Percentiles rank a stretch among this genome's conserved stretches.
Conservation (phyloP, 2,329 filamentous ascomycete species). For the Ophiostoma pallidulum region DNA sequence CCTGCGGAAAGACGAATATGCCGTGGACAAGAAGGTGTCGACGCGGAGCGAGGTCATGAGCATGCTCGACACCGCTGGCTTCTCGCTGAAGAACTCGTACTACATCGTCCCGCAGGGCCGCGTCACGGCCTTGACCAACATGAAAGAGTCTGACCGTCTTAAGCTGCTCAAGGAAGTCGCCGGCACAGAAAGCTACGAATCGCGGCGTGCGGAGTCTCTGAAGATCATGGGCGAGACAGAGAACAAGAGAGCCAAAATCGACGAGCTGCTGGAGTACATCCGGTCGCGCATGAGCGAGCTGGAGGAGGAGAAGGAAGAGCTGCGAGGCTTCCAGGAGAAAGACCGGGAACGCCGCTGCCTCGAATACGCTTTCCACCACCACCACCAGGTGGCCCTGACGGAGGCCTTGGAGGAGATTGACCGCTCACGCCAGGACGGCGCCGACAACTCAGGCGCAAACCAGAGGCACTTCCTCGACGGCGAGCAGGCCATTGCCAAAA, state of each 20-base stretch:
- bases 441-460: slow-evolving; percentile 76
- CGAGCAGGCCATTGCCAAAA: slow-evolving; percentile 66
- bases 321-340: slow-evolving; percentile 88
- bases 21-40: slow-evolving; percentile 82
- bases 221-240: slow-evolving; percentile 97
- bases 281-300: slow-evolving; percentile 80
- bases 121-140: slow-evolving; percentile 92
- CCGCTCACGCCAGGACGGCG: slow-evolving; percentile 66
- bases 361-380: slow-evolving; percentile 88
- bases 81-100: slow-evolving; percentile 95
- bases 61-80: slow-evolving; percentile 88
- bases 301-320: slow-evolving; percentile 94
- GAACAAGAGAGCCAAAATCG: slow-evolving; percentile 89
- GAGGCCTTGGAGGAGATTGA: slow-evolving; percentile 75
- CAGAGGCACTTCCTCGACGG: slow-evolving; percentile 66
- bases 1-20: slow-evolving; percentile 97
- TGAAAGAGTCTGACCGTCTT: slow-evolving; percentile 90
- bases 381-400: slow-evolving; percentile 73
- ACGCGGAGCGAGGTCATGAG: slow-evolving; percentile 94
- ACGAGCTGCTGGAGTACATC: slow-evolving; percentile 84
- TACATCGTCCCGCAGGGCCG: slow-evolving; percentile 98
- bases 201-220: slow-evolving; percentile 77
- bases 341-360: slow-evolving; percentile 85
- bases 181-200: slow-evolving; percentile 94
- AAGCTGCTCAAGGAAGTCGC: slow-evolving; percentile 95